A percentile compares a stretch with the other conserved stretches of the same genome.
Evolutionary conservation across 345 rosid species (phyloP).

Genomic region (Euphorbia pulcherrima): DNA sequence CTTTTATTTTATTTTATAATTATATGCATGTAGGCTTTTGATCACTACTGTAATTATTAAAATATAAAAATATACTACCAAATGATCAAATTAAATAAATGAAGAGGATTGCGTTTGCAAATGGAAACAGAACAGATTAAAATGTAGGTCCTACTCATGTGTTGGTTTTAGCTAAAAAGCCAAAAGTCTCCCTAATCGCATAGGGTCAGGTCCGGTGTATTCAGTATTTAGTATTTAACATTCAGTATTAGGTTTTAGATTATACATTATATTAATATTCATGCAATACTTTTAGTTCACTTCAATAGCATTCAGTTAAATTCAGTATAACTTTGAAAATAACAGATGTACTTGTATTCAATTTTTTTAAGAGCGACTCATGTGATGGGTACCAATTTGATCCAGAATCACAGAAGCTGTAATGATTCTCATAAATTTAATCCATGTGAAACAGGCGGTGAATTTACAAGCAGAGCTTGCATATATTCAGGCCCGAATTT

Average conservation of each 20-base stretch:
- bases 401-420: too few relatives aligned
- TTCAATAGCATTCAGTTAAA: too few relatives aligned
- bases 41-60: neutral
- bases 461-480: conserved; percentile 78
- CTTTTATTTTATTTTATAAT: neutral
- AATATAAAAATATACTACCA: neutral
- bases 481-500: conserved; percentile 56
- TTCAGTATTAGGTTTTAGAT: too few relatives aligned
- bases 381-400: too few relatives aligned
- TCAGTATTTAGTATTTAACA: too few relatives aligned
- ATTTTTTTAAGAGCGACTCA: too few relatives aligned
- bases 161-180: neutral
- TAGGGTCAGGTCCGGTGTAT: neutral
- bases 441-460: conserved; percentile 40
- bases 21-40: neutral
- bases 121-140: too few relatives aligned
- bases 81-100: neutral
- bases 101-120: neutral
- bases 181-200: conserved; percentile 11
- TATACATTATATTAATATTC: too few relatives aligned
- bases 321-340: too few relatives aligned
- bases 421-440: too few relatives aligned
- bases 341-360: neutral
- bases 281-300: too few relatives aligned
- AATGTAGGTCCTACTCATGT: conserved; percentile 22